These are phyloP conservation scores for Backusella mclennaniae DNA, from an alignment of 192 early-diverging fungal species.

Conservation along the genomic window DNA sequence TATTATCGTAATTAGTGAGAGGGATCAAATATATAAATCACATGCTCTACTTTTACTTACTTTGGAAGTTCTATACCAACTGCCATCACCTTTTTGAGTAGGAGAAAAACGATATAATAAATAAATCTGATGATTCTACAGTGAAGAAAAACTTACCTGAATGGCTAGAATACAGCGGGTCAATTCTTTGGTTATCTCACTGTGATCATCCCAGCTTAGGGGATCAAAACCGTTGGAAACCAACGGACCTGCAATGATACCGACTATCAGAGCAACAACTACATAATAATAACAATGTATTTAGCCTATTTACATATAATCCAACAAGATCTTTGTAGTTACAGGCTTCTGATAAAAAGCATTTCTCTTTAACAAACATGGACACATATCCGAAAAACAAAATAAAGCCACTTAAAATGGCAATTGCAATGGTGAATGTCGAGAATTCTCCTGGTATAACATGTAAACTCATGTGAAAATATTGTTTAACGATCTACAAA, in stretches of 20 bases:
- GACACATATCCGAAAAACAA: constrained; percentile 69
- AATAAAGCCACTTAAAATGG: constrained; percentile 70
- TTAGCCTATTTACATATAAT: neutral
- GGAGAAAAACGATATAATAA: neutral
- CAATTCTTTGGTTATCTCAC: constrained; percentile 65
- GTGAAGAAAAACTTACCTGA: constrained; percentile 44
- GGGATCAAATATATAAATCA: neutral
- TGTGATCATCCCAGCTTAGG: constrained; percentile 43
- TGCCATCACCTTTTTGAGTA: constrained; percentile 66
- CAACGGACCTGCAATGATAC: constrained; percentile 80
- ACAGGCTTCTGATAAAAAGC: constrained; percentile 77
- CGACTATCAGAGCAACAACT: constrained; percentile 82
- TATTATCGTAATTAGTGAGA: neutral
- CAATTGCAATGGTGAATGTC: constrained; percentile 45
- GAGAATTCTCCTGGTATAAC: constrained; percentile 36
- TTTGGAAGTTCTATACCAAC: constrained; percentile 81
- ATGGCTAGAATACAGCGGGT: constrained; percentile 82
- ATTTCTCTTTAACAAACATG: constrained; percentile 65
- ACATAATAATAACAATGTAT: neutral
- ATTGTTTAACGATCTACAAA: neutral
- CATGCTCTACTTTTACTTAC: constrained; percentile 30
- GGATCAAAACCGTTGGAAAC: constrained; percentile 74
- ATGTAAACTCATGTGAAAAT: constrained; percentile 13
- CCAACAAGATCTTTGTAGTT: constrained; percentile 15
- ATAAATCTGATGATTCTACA: neutral